Evolutionary conservation across 768 basidiomycete species (phyloP).

Genomic region (Dacryopinax primogenitus): DNA sequence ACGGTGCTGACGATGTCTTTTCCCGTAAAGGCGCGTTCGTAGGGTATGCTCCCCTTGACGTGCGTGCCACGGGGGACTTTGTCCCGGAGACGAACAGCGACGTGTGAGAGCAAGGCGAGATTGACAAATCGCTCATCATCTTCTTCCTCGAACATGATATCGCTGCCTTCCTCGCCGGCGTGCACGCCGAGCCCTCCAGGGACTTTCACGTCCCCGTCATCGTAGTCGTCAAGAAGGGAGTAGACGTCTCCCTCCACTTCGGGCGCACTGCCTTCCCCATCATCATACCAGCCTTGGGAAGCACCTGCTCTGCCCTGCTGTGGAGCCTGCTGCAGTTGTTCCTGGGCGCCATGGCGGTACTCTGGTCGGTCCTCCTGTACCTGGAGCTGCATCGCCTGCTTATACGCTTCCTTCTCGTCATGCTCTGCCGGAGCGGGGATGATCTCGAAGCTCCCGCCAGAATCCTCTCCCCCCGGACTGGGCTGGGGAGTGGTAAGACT

Average conservation of each 20-base stretch:
- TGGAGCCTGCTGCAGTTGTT: neutral
- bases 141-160: slow-evolving; percentile 36
- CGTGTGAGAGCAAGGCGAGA: slow-evolving; percentile 71
- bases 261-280: neutral
- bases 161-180: slow-evolving; percentile 30
- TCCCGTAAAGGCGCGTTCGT: slow-evolving; percentile 83
- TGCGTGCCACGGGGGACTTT: slow-evolving; percentile 78
- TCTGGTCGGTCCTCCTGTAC: neutral
- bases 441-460: slow-evolving; percentile 1
- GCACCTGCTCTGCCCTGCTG: neutral
- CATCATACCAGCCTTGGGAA: neutral
- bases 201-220: slow-evolving; percentile 4
- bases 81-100: slow-evolving; percentile 80
- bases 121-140: slow-evolving; percentile 72
- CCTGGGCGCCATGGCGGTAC: neutral
- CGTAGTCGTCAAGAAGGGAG: slow-evolving; percentile 26
- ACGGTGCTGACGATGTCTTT: slow-evolving; percentile 87
- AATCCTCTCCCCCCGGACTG: neutral
- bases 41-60: slow-evolving; percentile 85
- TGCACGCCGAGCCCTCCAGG: slow-evolving; percentile 4
- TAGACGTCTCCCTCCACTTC: neutral
- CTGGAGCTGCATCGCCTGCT: neutral
- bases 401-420: neutral
- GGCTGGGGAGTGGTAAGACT: neutral
- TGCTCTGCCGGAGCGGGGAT: neutral